Conservation (phyloP, 225 moss, liverwort and hornwort species). For the Antitrichia curtipendula region DNA sequence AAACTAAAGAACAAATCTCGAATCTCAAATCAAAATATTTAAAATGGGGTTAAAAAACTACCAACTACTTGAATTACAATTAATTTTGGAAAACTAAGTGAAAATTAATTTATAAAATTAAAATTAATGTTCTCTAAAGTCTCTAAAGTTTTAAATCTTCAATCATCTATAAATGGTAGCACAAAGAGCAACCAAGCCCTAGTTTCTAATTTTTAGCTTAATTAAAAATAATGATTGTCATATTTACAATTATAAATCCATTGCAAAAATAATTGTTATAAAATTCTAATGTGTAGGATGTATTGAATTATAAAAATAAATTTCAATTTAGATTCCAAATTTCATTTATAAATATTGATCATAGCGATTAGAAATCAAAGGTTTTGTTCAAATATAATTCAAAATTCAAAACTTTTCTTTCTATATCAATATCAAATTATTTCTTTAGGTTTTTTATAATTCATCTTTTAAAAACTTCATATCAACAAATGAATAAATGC, state of each 20-base stretch:
- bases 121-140: accelerated
- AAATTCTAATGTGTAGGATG: neutral
- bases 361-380: neutral
- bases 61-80: neutral
- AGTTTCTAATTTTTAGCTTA: neutral
- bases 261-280: neutral
- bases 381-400: neutral
- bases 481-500: neutral
- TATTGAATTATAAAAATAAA: no score
- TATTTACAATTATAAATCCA: neutral
- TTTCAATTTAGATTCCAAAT: neutral
- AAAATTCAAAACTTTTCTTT: neutral
- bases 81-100: no score
- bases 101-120: no score
- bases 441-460: neutral
- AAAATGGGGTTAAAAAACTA: neutral
- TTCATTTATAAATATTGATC: accelerated
- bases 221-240: neutral
- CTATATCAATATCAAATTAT: neutral
- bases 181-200: neutral
- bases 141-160: accelerated
- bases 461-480: neutral
- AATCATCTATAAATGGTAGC: neutral
- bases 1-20: neutral
- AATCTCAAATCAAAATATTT: neutral